Conservation (phyloP, 306 rosid species). For the Citrullus mucosospermus region DNA sequence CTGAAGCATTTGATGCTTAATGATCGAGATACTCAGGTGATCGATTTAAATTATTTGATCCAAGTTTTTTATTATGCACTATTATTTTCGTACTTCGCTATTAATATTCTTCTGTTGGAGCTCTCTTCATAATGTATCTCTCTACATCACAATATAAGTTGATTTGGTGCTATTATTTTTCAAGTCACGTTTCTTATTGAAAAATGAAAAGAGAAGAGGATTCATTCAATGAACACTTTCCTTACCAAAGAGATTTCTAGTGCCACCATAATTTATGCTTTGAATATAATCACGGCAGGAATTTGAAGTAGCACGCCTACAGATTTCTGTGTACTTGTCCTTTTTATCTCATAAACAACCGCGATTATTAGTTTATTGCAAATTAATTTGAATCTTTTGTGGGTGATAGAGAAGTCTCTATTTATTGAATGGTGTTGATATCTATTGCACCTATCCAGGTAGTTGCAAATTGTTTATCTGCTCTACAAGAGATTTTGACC, state of each 20-base stretch:
- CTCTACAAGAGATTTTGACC: constrained; percentile 95
- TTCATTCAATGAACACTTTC: background rate
- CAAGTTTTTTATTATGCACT: background rate
- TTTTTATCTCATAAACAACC: background rate
- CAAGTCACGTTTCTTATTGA: background rate
- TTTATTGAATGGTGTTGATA: background rate
- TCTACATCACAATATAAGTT: background rate
- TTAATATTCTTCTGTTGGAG: background rate
- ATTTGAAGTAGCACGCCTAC: background rate
- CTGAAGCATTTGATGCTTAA: constrained; percentile 80
- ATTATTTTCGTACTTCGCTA: background rate
- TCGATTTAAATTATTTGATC: constrained; percentile 1
- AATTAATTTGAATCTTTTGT: background rate
- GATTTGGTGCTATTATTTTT: background rate
- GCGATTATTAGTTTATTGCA: background rate
- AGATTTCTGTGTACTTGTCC: background rate
- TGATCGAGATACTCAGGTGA: constrained; percentile 86
- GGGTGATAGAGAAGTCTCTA: background rate
- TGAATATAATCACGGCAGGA: background rate
- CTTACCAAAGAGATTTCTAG: background rate
- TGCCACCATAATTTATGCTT: background rate
- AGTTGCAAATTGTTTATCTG: constrained; percentile 88
- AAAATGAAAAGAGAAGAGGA: background rate
- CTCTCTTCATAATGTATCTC: background rate
- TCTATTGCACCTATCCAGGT: constrained; percentile 36